Percentiles rank a stretch among this genome's conserved stretches.
phyloP scores from a whole-genome alignment of 2,329 filamentous ascomycete genomes.

The Aspergillus bombycis region DNA sequence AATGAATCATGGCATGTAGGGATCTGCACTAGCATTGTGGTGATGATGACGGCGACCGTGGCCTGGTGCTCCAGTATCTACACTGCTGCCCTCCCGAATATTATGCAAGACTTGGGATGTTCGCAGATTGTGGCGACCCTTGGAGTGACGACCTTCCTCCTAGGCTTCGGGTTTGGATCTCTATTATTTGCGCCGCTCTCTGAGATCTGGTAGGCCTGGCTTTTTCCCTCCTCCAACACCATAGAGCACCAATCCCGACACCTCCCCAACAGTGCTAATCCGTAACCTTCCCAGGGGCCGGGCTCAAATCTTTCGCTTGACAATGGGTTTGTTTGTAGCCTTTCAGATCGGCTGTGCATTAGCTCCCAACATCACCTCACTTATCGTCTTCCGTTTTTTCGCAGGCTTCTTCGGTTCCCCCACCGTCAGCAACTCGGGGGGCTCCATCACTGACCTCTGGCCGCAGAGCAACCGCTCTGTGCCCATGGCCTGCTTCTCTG shows the following conservation, averaged over 20 bases:
- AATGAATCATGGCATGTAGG: not conserved
- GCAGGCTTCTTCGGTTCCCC: slow-evolving; percentile 61
- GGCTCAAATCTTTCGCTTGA: slow-evolving; percentile 1
- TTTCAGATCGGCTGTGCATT: slow-evolving; percentile 9
- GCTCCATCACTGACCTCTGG: slow-evolving; percentile 60
- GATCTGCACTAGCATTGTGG: not conserved
- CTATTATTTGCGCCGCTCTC: slow-evolving; percentile 7
- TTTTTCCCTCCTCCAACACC: not conserved
- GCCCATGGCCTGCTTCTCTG: not conserved
- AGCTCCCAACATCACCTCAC: slow-evolving; percentile 34
- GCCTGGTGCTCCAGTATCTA: slow-evolving; percentile 6
- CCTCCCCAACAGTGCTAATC: not conserved
- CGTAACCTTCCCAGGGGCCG: not conserved
- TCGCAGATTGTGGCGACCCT: slow-evolving; percentile 4
- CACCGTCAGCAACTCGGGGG: slow-evolving; percentile 61
- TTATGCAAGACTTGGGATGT: not conserved
- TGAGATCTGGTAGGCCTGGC: not conserved
- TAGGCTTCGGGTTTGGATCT: slow-evolving; percentile 1
- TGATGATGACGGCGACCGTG: slow-evolving; percentile 4
- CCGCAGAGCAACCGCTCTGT: slow-evolving; percentile 35
- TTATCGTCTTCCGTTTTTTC: slow-evolving; percentile 67
- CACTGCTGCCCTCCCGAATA: not conserved
- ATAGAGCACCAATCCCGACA: not conserved
- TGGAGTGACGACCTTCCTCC: slow-evolving; percentile 6
- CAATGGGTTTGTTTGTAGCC: slow-evolving; percentile 1